Evolutionary conservation across 1,139 yeast genomes (phyloP).

Genomic region (Magnusiomyces tetraspermus): DNA sequence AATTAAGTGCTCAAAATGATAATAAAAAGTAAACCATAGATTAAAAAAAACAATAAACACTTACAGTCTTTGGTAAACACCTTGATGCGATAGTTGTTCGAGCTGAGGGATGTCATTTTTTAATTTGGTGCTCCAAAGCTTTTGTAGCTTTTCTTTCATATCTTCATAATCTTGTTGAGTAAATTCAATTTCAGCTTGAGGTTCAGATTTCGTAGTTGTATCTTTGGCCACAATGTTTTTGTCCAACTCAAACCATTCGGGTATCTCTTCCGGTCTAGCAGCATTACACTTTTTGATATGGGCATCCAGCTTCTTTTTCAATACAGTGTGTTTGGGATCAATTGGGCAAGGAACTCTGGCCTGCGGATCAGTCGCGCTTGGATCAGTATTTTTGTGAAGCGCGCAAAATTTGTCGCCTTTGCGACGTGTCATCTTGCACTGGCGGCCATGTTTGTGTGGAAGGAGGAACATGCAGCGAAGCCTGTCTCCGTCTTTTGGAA

Average conservation of each 20-base stretch:
- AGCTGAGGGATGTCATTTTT: slow-evolving; percentile 15
- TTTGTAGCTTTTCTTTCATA: slow-evolving; percentile 33
- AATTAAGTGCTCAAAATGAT: background rate
- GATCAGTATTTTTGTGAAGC: slow-evolving; percentile 38
- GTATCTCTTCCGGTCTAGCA: slow-evolving; percentile 30
- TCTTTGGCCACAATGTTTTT: slow-evolving; percentile 29
- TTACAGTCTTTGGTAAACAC: slow-evolving; percentile 36
- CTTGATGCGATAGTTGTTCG: slow-evolving; percentile 21
- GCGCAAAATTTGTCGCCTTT: slow-evolving; percentile 47
- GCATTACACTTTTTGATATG: slow-evolving; percentile 61
- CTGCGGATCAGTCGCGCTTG: slow-evolving; percentile 23
- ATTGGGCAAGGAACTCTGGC: slow-evolving; percentile 66
- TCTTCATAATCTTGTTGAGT: slow-evolving; percentile 20
- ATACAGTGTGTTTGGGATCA: slow-evolving; percentile 65
- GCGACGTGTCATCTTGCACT: slow-evolving; percentile 55
- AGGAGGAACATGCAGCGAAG: slow-evolving; percentile 42
- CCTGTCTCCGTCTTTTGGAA: slow-evolving; percentile 19
- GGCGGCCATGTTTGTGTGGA: slow-evolving; percentile 39
- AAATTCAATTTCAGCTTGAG: background rate
- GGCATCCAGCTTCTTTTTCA: slow-evolving; percentile 45
- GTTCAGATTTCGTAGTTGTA: background rate
- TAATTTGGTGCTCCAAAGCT: slow-evolving; percentile 18
- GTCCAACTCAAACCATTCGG: slow-evolving; percentile 40
- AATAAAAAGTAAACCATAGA: background rate
- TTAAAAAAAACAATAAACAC: background rate